Base-by-base conservation (phyloP, 2,329 filamentous ascomycete species). In the Fusarium robinianum region DNA sequence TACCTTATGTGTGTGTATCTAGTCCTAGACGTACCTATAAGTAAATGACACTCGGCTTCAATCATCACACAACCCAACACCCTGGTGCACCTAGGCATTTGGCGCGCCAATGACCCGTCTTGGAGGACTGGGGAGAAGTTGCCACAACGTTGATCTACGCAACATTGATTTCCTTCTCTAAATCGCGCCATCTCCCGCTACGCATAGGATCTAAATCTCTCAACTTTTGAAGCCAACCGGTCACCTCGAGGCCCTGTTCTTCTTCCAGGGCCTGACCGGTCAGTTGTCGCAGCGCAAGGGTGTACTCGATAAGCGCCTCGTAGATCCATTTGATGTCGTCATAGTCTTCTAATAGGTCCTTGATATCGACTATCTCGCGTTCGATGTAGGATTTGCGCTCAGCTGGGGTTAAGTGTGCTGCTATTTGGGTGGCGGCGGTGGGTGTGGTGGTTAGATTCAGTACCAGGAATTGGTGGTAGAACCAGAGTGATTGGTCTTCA, bases 401-500 rank as follows among this genome's bases (percentile, higher is more conserved):
- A 7, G 77, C 69, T 5, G 72, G 64, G 2, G 76, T 76, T 19
- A 95, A 70, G 24, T 80, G 75, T 0, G 82, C 81, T 10, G 84
- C 78, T 57, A 96, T 86, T 8, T 79, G 79, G n/a, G n/a, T n/a
- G n/a, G 14, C 76, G 71, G 3, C 71, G 63, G 10, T 73, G 69
- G 10, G 65, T 72, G 34, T 69, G 72, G 60, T 73, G 38, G 78
- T 72, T 58, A 87, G 73, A 62, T 84, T 86, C 47, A 83, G 79
- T 71, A 96, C 83, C 44, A 96, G 73, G 62, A 86, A 95, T 58
- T 94, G 87, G 66, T 97, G 90, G 63, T 99, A 97, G 68, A 95
- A 96, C 91, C 94, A 99, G 5, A 96, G 76, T 12, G 90, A 96
- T 64, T 97, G 92, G 64, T 97, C 92, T 57, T 95, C 90, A 0